Percentiles rank a stretch among this genome's conserved stretches.
These are phyloP conservation scores for Eucalyptus microcorys DNA, from an alignment of 345 rosid genomes.

Conservation along the genomic window DNA sequence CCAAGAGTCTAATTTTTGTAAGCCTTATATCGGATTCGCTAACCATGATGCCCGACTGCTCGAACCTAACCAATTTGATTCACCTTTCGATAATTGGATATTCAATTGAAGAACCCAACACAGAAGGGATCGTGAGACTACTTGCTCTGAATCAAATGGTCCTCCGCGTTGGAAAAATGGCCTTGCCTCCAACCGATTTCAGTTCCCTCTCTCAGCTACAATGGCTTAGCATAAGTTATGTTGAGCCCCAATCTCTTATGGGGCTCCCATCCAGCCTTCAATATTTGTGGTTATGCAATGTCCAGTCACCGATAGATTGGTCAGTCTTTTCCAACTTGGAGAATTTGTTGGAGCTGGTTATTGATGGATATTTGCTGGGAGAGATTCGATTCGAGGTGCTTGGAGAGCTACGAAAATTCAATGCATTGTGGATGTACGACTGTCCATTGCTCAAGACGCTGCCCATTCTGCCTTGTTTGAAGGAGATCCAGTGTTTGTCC, in stretches of 20 bases:
- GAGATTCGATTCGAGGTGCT: neutral
- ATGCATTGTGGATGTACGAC: fast-evolving
- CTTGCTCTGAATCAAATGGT: fast-evolving
- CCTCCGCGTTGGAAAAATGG: fast-evolving
- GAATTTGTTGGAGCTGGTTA: fast-evolving
- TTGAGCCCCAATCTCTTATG: fast-evolving
- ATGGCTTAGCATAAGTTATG: fast-evolving
- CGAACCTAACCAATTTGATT: neutral
- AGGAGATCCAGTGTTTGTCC: fast-evolving
- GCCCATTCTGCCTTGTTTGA: fast-evolving
- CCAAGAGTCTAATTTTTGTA: fast-evolving
- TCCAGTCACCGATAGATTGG: neutral
- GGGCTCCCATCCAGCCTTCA: neutral
- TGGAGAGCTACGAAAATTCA: neutral
- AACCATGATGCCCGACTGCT: neutral
- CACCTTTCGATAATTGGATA: fast-evolving
- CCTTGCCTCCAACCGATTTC: neutral
- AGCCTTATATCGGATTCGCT: fast-evolving
- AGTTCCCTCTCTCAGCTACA: neutral
- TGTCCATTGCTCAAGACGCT: neutral
- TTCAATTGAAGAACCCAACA: neutral
- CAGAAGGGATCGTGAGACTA: fast-evolving
- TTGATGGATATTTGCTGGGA: fast-evolving
- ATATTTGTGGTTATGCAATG: fast-evolving
- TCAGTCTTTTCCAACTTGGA: neutral